Evolutionary conservation across 164 flowering plant genomes (phyloP).

Genomic region (Vitis cinerea): DNA sequence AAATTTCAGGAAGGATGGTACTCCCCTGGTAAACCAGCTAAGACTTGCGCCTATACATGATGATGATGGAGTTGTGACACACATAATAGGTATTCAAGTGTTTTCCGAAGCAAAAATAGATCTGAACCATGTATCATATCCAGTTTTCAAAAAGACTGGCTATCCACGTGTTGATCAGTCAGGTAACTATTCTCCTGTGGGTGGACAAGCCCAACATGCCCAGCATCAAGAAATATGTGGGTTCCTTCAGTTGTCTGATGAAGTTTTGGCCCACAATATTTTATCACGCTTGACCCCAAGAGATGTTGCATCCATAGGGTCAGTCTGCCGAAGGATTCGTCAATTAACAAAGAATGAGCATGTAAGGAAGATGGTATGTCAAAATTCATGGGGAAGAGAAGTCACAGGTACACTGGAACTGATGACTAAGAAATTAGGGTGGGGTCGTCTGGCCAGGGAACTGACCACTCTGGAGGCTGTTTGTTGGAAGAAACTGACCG

Average conservation of each 20-base stretch:
- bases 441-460: conserved; percentile 85
- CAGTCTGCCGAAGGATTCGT: conserved; percentile 74
- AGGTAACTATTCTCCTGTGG: conserved; percentile 24
- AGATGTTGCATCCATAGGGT: conserved; percentile 84
- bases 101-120: conserved; percentile 72
- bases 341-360: conserved; percentile 79
- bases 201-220: conserved; percentile 24
- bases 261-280: conserved; percentile 76
- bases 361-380: conserved; percentile 81
- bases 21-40: conserved; percentile 74
- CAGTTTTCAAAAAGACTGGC: conserved; percentile 66
- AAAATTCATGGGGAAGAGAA: conserved; percentile 90
- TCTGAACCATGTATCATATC: conserved; percentile 66
- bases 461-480: conserved; percentile 89
- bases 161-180: conserved; percentile 30
- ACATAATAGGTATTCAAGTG: conserved; percentile 77
- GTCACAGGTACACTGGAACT: conserved; percentile 68
- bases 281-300: conserved; percentile 80
- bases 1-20: conserved; percentile 81
- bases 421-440: conserved; percentile 68
- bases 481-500: conserved; percentile 74
- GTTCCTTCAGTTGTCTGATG: conserved; percentile 80
- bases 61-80: conserved; percentile 74
- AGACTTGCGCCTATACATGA: conserved; percentile 65
- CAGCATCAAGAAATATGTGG: conserved; percentile 45